Base-by-base conservation (phyloP, 108 stramenopile species). In the Nitzschia sp. region DNA sequence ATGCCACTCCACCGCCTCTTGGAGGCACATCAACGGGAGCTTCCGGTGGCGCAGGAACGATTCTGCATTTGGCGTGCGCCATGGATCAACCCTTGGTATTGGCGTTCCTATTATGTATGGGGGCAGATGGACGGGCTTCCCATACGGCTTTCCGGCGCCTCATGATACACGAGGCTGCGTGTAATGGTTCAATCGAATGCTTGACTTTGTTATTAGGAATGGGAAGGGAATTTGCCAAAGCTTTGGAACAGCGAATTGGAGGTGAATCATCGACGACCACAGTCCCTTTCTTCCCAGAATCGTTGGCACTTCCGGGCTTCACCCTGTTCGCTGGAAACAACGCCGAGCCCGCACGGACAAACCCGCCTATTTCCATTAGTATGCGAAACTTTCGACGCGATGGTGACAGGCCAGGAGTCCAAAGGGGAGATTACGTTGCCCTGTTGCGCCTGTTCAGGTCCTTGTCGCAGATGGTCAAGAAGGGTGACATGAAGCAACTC, bases 81-180 rank as follows among this genome's bases (percentile, higher is more conserved):
- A 71, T 95, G 71, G 89, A 95, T 66, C 68, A 66, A 25, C 93
- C 93, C 13, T 71, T 92, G 11, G 78, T 82, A 9, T 65, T 95
- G 61, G 85, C 89, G 17, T 83, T 95, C 21, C 76, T 91, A 13
- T 70, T 92, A 31, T 73, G 82, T 15, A 76, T 91, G 84, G 93
- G 93, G 28, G 84, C 79, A 2, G 82, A 92, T 72, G 86, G 87
- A 0, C 68, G 81, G 26, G 76, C 87, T 2, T 67, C 83, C 13
- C 93, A 95, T 65, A 91, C 90, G 0, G 90, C 90, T 23, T 95
- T 95, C 79, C 87, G 93, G 24, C 70, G 93, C 18, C 64, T 88
- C 53, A 82, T 88, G 48, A 70, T 92, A 53, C 93, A 95, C 54
- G 93, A 95, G 63, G 89, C 93, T 0, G 87, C 90, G 0, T 95